Evolutionary conservation across 2,329 filamentous ascomycete genomes (phyloP).

Genomic region (Beauveria scarabaeidicola): DNA sequence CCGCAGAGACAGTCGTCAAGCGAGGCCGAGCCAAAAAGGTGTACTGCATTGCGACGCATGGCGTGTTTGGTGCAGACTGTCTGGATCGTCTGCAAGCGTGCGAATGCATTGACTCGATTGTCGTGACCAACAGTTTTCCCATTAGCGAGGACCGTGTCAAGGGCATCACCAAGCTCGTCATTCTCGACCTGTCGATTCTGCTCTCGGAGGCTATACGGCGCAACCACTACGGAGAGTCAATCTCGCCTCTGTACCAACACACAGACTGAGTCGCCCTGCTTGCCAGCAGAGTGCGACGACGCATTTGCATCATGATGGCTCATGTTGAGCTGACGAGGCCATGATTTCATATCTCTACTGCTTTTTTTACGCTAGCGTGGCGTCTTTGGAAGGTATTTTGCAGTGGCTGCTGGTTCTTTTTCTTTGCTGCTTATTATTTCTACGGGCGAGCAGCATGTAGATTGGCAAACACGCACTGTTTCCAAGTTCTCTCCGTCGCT

Average conservation of each 20-base stretch:
- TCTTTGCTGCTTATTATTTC: background rate
- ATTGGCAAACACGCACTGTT: conserved; percentile 12
- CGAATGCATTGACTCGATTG: conserved; percentile 85
- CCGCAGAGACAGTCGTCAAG: conserved; percentile 93
- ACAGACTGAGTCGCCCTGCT: conserved; percentile 38
- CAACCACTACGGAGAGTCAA: conserved; percentile 92
- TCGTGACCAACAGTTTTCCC: conserved; percentile 96
- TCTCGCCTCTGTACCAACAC: conserved; percentile 61
- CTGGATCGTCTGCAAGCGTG: conserved; percentile 85
- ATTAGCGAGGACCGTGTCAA: conserved; percentile 67
- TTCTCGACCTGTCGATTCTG: conserved; percentile 81
- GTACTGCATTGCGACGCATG: conserved; percentile 96
- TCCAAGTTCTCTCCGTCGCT: background rate
- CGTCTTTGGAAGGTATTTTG: conserved; percentile 21
- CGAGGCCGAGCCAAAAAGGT: conserved; percentile 85
- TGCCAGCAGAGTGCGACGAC: conserved; percentile 10
- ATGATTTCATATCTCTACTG: conserved; percentile 6
- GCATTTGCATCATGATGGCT: conserved; percentile 10
- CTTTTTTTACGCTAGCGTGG: conserved; percentile 26
- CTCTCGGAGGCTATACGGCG: conserved; percentile 87
- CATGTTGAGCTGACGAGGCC: conserved; percentile 9
- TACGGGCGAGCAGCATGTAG: conserved; percentile 6
- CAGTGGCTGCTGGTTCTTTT: background rate
- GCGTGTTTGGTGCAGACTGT: conserved; percentile 83
- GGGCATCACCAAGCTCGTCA: conserved; percentile 71